These are phyloP conservation scores for Blastocystis sp. DNA, from an alignment of 352 stramenopile species.

Conservation along the genomic window DNA sequence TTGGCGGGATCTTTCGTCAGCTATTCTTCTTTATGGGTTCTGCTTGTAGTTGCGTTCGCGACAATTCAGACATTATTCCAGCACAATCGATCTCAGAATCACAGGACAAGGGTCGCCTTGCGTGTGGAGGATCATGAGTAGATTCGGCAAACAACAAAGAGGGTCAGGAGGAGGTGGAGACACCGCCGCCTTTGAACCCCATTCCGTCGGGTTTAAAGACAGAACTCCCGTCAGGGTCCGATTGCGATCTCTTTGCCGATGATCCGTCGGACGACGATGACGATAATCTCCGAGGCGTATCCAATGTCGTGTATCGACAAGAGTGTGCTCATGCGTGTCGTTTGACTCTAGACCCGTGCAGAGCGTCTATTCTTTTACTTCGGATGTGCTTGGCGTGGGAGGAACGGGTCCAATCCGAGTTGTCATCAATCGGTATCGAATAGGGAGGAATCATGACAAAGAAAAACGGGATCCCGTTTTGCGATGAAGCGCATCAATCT, in stretches of 20 bases:
- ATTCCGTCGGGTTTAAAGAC: too few species aligned
- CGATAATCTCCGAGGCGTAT: slow-evolving; percentile 26
- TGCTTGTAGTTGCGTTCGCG: neutral
- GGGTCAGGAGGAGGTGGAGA: too few species aligned
- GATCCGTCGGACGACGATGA: slow-evolving; percentile 12
- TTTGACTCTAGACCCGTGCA: slow-evolving; percentile 6
- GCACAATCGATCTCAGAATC: neutral
- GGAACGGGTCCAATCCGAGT: slow-evolving; percentile 28
- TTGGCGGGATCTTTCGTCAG: neutral
- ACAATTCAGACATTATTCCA: neutral
- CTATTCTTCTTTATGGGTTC: neutral
- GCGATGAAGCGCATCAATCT: slow-evolving; percentile 50
- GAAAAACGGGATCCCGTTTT: slow-evolving; percentile 21
- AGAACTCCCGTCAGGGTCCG: too few species aligned
- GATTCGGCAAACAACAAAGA: too few species aligned
- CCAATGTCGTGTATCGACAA: slow-evolving; percentile 40
- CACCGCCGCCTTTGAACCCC: too few species aligned
- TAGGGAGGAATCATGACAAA: neutral
- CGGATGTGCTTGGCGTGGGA: slow-evolving; percentile 25
- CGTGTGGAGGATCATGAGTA: too few species aligned
- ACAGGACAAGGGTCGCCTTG: too few species aligned
- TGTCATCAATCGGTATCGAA: slow-evolving; percentile 30
- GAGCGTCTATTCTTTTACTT: slow-evolving; percentile 49
- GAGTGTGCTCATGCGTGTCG: neutral
- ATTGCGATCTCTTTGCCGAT: neutral